Conservation (phyloP, 1,284 basidiomycete species). For the Phaffia rhodozyma region DNA sequence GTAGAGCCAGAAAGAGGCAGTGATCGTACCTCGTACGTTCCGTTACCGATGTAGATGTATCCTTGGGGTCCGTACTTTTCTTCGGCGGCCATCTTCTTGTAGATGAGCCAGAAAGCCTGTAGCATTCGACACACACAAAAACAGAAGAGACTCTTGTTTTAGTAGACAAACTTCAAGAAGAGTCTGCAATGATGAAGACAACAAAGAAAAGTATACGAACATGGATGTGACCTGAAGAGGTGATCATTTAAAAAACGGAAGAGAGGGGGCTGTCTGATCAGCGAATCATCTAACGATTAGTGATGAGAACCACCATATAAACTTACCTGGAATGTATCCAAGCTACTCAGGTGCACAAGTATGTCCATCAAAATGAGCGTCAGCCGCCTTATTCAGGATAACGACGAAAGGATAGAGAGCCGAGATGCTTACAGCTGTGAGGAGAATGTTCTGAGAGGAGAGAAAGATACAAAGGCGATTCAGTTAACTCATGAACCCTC, state of each 20-base stretch:
- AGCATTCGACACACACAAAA: background rate
- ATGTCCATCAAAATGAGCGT: no score
- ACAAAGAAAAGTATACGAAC: background rate
- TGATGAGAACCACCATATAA: no score
- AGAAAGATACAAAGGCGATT: background rate
- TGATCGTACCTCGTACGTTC: constrained; percentile 14
- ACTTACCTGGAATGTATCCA: no score
- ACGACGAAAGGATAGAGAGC: no score
- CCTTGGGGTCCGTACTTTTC: constrained; percentile 7
- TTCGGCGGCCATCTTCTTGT: constrained; percentile 13
- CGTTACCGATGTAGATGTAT: constrained; percentile 16
- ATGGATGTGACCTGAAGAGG: constrained; percentile 1
- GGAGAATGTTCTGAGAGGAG: constrained; percentile 16
- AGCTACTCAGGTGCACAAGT: no score
- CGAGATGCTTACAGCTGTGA: background rate
- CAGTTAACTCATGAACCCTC: background rate
- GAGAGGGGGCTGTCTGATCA: constrained; percentile 9
- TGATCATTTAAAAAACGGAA: constrained; percentile 18
- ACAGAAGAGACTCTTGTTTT: no score
- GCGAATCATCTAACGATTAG: no score
- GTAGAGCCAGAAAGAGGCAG: no score
- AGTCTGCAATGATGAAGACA: background rate
- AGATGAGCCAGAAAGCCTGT: constrained; percentile 12
- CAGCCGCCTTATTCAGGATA: no score
- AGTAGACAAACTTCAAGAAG: no score